Base-by-base conservation (phyloP, 2,329 filamentous ascomycete genomes). In the Karstenula rhodostoma region DNA sequence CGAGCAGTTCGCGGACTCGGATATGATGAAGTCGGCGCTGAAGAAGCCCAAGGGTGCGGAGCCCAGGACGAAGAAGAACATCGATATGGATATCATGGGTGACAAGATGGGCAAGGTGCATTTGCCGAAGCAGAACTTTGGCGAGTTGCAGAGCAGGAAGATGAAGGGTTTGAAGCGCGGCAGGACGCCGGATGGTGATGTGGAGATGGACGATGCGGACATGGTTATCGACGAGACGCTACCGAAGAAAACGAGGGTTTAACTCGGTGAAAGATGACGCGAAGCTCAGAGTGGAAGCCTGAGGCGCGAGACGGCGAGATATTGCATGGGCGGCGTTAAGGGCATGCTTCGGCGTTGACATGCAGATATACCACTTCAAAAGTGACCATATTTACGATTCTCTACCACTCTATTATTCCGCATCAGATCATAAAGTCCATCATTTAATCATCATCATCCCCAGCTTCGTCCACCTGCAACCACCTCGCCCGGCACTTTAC, bases 101-200 rank as follows among this genome's bases (percentile, higher is more conserved):
- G 95, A 99, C 81, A 98, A 98, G 89, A 85, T 98, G 66, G 95
- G 94, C 65, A 89, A 93, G 69, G 91, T 99, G 65, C 95, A 99
- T 78, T 80, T 96, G 61, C 93, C 91, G 73, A 93, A 90, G 82
- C 93, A 97, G 81, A 93, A 99, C 81, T 85, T 99, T 60, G 85
- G 84, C 74, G 87, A 90, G 71, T 80, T 99, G 79, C 95, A 99
- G 84, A 96, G 94, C 56, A 89, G 95, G 75, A 99, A 99, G 88
- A 98, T 99, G 94, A 99, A 99, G 88, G 95, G 94, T 68, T 80
- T 99, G 68, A 99, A 98, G 87, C 86, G 95, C 67, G 88, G 86
- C 66, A 87, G 92, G 57, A 59, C 56, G 27, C 56, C 56, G 22
- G 74, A 69, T 47, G 83, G 84, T 48, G 68, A 70, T 50, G 62